Evolutionary conservation across 176 grass and related monocot genomes (phyloP), one percentile per base, ranked within the genome.

Genomic region (Chloris gayana): DNA sequence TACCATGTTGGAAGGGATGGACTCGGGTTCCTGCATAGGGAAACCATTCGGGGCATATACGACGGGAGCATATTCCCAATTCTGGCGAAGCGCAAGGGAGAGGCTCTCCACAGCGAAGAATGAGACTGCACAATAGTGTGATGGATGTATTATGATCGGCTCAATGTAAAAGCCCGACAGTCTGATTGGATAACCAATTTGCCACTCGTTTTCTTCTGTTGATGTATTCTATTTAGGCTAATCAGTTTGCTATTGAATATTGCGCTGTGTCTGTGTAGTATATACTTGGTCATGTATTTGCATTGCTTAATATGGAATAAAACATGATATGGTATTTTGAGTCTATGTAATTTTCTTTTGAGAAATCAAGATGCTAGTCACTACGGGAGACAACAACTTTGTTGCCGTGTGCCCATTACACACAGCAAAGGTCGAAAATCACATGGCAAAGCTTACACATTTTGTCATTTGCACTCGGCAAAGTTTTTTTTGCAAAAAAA

Each of bases 31-130:
- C 88, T 97, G 65, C 73, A 80, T 9, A 93, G 80, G 71, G 86
- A 97, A 0, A 82, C 77, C 58, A 17, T 89, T 17, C 81, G 78
- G 76, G 81, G 81, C 69, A 70, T 87, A 15, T 97, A 91, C 33
- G 94, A 97, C 72, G 94, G 88, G 13, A 87, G 45, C 59, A 37
- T 91, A 9, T 97, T 89, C 84, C 13, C 80, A 3, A 76, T 80
- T 64, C 22, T 93, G 83, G 88, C 88, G 44, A 11, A 87, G 46
- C 58, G 69, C 27, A 61, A 34, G 19, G 33, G 34, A 22, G 22
- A 73, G 31, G 22, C 73, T 11, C 53, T 2, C 9, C 73, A 45
- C 37, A 62, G 57, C 9, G 24, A 62, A 1, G 73, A 34, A 0
- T 75, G 56, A 70, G 7, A 47, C 45, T 47, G 14, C 45, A 53